These are phyloP conservation scores for Barnettozyma wickerhamii DNA, from an alignment of 805 yeast genomes.

Conservation along the genomic window DNA sequence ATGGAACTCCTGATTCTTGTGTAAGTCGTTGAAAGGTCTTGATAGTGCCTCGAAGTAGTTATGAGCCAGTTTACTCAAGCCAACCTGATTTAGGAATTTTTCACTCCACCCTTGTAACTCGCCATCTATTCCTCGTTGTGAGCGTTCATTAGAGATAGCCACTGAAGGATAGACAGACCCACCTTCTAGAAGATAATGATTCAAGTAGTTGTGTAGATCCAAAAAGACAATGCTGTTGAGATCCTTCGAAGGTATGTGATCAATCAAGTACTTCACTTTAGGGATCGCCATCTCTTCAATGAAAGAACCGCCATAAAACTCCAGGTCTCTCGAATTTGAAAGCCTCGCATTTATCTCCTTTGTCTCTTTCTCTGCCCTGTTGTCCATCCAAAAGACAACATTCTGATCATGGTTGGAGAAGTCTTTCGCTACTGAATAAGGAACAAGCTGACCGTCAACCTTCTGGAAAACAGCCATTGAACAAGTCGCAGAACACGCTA, in stretches of 20 bases:
- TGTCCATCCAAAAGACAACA: slow-evolving; percentile 60
- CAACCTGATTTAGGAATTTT: slow-evolving; percentile 22
- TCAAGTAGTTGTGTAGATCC: slow-evolving; percentile 48
- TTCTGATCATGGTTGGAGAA: slow-evolving; percentile 28
- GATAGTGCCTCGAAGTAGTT: slow-evolving; percentile 28
- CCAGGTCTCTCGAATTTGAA: slow-evolving; percentile 12
- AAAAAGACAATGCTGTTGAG: slow-evolving; percentile 33
- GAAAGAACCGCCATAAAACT: slow-evolving; percentile 38
- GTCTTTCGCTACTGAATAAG: slow-evolving; percentile 31
- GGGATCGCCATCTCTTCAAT: slow-evolving; percentile 59
- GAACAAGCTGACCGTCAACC: slow-evolving; percentile 16
- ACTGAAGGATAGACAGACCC: slow-evolving; percentile 7
- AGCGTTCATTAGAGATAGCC: slow-evolving; percentile 5
- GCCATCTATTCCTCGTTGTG: slow-evolving; percentile 48
- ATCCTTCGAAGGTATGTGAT: slow-evolving; percentile 20
- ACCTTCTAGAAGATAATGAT: slow-evolving; percentile 12
- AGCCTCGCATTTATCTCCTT: slow-evolving; percentile 19
- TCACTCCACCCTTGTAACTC: slow-evolving; percentile 51
- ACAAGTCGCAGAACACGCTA: slow-evolving; percentile 53
- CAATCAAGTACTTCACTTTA: slow-evolving; percentile 39
- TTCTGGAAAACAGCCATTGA: slow-evolving; percentile 45
- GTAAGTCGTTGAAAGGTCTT: slow-evolving; percentile 13
- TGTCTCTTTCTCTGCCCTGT: slow-evolving; percentile 37
- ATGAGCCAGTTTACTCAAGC: slow-evolving; percentile 14
- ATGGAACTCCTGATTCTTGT: neutral